These are phyloP conservation scores for Halophytophthora polymorphica DNA, from an alignment of 352 stramenopile species.

Conservation along the genomic window DNA sequence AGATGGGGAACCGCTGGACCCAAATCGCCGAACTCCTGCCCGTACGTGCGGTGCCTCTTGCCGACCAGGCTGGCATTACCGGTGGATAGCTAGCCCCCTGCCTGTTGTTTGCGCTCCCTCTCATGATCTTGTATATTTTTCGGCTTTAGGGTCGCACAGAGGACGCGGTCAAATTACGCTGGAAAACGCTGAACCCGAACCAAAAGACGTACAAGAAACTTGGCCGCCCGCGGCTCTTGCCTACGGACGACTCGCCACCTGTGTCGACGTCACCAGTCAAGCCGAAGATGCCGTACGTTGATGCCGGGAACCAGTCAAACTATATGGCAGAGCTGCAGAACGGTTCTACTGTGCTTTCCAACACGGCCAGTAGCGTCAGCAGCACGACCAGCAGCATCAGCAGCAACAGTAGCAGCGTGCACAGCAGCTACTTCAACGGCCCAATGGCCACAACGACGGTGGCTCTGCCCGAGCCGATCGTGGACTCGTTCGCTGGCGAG, in stretches of 20 bases:
- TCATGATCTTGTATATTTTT: too few species aligned
- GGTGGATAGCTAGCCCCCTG: too few species aligned
- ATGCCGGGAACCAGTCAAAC: not conserved
- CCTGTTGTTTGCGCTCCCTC: too few species aligned
- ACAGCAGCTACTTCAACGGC: not conserved
- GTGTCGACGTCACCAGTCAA: constrained; percentile 29
- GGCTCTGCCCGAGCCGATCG: constrained; percentile 41
- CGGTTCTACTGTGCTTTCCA: constrained; percentile 2
- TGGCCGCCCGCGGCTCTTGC: constrained; percentile 60
- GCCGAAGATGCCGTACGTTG: constrained; percentile 13
- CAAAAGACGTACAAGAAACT: constrained; percentile 73
- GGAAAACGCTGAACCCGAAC: constrained; percentile 83
- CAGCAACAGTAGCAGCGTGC: not conserved
- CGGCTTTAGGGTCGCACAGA: constrained; percentile 58
- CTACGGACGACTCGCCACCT: constrained; percentile 35
- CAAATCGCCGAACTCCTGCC: constrained; percentile 80
- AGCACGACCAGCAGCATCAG: not conserved
- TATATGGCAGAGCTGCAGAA: constrained; percentile 15
- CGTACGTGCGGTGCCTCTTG: constrained; percentile 17
- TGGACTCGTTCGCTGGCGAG: constrained; percentile 34
- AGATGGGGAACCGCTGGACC: constrained; percentile 86
- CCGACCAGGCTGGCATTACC: not conserved
- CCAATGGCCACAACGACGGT: constrained; percentile 8
- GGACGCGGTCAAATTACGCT: constrained; percentile 78
- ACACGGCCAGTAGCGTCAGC: constrained; percentile 4